A percentile compares a stretch with the other conserved stretches of the same genome.
Evolutionary conservation across 2,329 filamentous ascomycete genomes (phyloP).

Genomic region (Nemania sp.): DNA sequence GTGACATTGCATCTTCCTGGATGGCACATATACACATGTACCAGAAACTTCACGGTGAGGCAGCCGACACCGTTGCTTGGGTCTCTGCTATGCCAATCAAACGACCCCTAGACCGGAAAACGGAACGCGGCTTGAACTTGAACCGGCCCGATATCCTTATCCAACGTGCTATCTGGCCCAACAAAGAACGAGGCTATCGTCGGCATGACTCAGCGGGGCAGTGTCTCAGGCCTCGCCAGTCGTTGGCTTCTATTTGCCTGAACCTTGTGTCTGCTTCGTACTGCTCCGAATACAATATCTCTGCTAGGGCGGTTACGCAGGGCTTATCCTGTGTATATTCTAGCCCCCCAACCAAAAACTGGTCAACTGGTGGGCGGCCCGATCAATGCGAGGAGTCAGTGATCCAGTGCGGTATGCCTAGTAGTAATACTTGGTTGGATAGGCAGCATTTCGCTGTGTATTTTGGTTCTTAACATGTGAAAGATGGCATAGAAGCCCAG

Average conservation of each 20-base stretch:
- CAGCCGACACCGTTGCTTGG: no score
- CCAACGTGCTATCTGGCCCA: constrained; percentile 1
- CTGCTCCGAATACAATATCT: constrained; percentile 11
- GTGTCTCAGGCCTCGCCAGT: constrained; percentile 29
- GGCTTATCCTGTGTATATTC: constrained; percentile 7
- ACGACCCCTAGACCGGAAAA: not conserved
- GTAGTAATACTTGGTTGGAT: constrained; percentile 14
- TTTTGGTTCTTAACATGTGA: constrained; percentile 24
- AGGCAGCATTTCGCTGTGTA: constrained; percentile 9
- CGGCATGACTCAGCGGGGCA: constrained; percentile 33
- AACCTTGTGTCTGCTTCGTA: constrained; percentile 16
- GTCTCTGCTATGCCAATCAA: not conserved
- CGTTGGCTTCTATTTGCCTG: constrained; percentile 21
- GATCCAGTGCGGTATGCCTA: constrained; percentile 11
- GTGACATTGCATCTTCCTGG: not conserved
- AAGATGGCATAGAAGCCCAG: constrained; percentile 3
- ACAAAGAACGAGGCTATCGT: constrained; percentile 34
- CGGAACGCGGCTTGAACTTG: constrained; percentile 7
- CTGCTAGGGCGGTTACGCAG: constrained; percentile 16
- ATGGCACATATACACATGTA: not conserved
- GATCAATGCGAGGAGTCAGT: constrained; percentile 9
- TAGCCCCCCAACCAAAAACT: constrained; percentile 9
- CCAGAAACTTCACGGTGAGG: no score
- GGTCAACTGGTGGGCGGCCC: constrained; percentile 4
- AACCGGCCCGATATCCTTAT: not conserved